Evolutionary conservation across 169 alveolate species (phyloP).

Genomic region (Babesia bovis): DNA sequence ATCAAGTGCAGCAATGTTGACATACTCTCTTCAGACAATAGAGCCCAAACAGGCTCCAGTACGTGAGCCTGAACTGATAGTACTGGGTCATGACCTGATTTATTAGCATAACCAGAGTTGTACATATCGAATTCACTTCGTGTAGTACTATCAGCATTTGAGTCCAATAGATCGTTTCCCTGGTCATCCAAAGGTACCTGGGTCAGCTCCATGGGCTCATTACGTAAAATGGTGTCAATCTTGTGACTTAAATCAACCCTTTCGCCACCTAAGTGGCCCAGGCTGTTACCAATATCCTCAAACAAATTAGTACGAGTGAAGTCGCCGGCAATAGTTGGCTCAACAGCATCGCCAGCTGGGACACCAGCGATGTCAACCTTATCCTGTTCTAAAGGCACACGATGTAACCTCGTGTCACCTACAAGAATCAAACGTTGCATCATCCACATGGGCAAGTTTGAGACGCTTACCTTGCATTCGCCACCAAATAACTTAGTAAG

Average conservation of each 20-base stretch:
- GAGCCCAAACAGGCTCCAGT: conserved; percentile 53
- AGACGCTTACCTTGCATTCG: conserved; percentile 25
- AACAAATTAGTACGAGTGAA: conserved; percentile 27
- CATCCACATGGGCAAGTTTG: conserved; percentile 66
- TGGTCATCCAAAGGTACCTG: conserved; percentile 8
- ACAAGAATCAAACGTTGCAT: conserved; percentile 40
- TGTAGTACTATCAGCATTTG: not conserved
- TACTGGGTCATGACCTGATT: not conserved
- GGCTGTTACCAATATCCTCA: conserved; percentile 11
- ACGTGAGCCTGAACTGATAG: conserved; percentile 25
- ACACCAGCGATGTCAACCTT: conserved; percentile 6
- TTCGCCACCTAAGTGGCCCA: conserved; percentile 17
- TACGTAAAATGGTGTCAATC: conserved; percentile 6
- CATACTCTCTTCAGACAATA: conserved; percentile 55
- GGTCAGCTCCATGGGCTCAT: conserved; percentile 31
- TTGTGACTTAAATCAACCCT: conserved; percentile 4
- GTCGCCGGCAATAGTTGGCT: conserved; percentile 17
- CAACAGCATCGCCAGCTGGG: not conserved
- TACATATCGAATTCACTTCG: not conserved
- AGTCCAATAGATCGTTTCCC: not conserved
- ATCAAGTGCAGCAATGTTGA: conserved; percentile 57
- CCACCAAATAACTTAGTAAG: conserved; percentile 45
- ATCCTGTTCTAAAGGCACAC: conserved; percentile 25
- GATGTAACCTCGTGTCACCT: conserved; percentile 35
- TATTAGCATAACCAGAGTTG: not conserved